phyloP scores from a whole-genome alignment of 805 yeast species.

The Henningerozyma blattae region DNA sequence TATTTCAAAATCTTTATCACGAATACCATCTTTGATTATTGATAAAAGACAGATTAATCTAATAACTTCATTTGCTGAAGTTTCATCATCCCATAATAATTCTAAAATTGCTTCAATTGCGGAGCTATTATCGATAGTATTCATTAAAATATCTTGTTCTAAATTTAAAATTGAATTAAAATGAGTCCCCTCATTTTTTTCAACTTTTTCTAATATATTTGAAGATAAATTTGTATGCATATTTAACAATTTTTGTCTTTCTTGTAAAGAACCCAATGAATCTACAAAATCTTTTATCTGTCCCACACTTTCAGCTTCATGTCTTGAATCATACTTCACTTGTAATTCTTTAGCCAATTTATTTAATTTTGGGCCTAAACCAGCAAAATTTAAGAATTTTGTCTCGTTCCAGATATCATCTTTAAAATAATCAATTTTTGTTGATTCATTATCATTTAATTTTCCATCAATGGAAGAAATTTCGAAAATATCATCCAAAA shows the following conservation, averaged over 20 bases:
- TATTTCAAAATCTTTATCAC: conserved; percentile 45
- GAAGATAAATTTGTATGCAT: conserved; percentile 71
- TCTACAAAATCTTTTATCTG: conserved; percentile 66
- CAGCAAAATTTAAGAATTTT: conserved; percentile 61
- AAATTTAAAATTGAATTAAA: conserved; percentile 41
- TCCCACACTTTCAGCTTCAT: conserved; percentile 42
- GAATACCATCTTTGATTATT: conserved; percentile 55
- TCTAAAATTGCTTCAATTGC: conserved; percentile 30
- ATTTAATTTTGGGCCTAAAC: conserved; percentile 65
- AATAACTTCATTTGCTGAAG: conserved; percentile 32
- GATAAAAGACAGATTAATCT: conserved; percentile 47
- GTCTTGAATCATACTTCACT: conserved; percentile 49
- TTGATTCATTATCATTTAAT: conserved; percentile 13
- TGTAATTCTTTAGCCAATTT: conserved; percentile 60
- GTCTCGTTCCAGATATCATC: conserved; percentile 31
- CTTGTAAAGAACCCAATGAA: conserved; percentile 53
- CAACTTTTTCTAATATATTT: conserved; percentile 37
- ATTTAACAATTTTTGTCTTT: conserved; percentile 53
- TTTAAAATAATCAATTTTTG: conserved; percentile 8
- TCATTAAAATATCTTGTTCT: conserved; percentile 60
- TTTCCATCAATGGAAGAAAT: conserved; percentile 30
- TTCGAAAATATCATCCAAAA: conserved; percentile 61
- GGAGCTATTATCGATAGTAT: conserved; percentile 32
- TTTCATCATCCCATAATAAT: conserved; percentile 34
- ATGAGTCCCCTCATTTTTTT: conserved; percentile 13